Evolutionary conservation across 2,329 filamentous ascomycete genomes (phyloP), one percentile per base, ranked within the genome.

Genomic region (Calycina herbarum): DNA sequence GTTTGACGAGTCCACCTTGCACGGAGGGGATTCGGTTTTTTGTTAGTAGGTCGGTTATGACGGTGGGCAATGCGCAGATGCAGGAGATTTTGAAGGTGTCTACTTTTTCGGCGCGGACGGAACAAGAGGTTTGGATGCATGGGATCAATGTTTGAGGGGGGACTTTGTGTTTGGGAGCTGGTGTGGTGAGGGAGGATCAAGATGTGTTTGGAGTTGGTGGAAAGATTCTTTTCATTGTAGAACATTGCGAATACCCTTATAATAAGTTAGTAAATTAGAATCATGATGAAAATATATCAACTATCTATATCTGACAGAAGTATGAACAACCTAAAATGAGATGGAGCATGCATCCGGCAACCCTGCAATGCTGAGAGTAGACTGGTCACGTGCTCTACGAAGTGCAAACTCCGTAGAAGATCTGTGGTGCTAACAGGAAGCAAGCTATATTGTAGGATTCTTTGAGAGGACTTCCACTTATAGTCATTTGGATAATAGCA

Each of bases 91-190:
- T 83, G 56, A 75, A 76, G 35, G 79, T 79, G 8, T 80, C 79
- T 65, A 79, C 79, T 1, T 83, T 79, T 67, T 78, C 76, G 59
- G 79, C 80, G 4, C 76, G 82, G 59, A 73, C 75, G 5, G 77
- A 80, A 70, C 81, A 83, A 72, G 74, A 79, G 67, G 77, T 82
- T 29, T 83, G 81, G 81, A 73, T 77, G 67, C 81, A 83, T 72
- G 65, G 54, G 1, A 56, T 63, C 27, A 63, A 63, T 38, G 35
- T 63, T 15, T 63, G 29, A 59, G 27, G 40, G 29, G 42, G 3
- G n/a, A 20, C 6, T 48, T 10, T 48, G 8, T 20, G n/a, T 57
- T 6, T 51, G 17, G 45, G 54, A n/a, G 10, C 24, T 15, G 24
- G 17, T 2, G 2, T 5, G 6, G 20, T 56, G 20, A 29, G 20